Base-by-base conservation (phyloP, 2,329 filamentous ascomycete genomes). In the Fusarium dlaminii region DNA sequence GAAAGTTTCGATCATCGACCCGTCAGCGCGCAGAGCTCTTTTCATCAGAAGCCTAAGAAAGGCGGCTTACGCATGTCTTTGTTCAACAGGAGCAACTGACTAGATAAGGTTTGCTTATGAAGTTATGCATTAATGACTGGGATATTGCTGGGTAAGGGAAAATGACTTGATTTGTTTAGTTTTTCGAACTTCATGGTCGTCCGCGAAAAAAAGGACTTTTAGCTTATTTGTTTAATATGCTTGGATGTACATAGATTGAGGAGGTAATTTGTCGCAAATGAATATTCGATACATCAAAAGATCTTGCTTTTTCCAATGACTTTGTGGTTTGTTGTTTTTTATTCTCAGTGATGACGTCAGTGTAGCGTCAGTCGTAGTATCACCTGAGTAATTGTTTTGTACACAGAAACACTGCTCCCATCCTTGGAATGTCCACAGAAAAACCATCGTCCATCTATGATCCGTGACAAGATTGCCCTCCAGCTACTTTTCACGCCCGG, bases 1-100 rank as follows among this genome's bases (percentile, higher is more conserved):
- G 75, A 77, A 36, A 77, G 75, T 62, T 77, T 75, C 46, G 75
- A 71, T 18, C 68, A 64, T 37, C 63, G 75, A 42, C 73, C 75
- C 2, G 45, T 75, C 29, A 77, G 75, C 58, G 62, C 46, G 37
- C 75, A 77, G 56, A 77, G 75, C 32, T 73, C 71, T 12, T 75
- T 67, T 42, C 63, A 68, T 5, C 70, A 75, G 24, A 76, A 74
- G 56, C 68, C 68, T 24, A 74, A 74, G 55, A 63, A 64, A 5
- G 49, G 73, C 4, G 73, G 74, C 13, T 62, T 77, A 27, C 66
- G 75, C 15, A 77, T 77, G 75, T 70, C 65, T 27, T 36, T 77
- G 20, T 77, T 77, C 48, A 76, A 76, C 37, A 67, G 63, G 39
- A 74, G 70, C 48, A 66, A 59, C 10, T 74, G 46, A 70, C n/a